These are phyloP conservation scores for Rhizophagus clarus DNA, from an alignment of 192 early-diverging fungal genomes.

Conservation along the genomic window DNA sequence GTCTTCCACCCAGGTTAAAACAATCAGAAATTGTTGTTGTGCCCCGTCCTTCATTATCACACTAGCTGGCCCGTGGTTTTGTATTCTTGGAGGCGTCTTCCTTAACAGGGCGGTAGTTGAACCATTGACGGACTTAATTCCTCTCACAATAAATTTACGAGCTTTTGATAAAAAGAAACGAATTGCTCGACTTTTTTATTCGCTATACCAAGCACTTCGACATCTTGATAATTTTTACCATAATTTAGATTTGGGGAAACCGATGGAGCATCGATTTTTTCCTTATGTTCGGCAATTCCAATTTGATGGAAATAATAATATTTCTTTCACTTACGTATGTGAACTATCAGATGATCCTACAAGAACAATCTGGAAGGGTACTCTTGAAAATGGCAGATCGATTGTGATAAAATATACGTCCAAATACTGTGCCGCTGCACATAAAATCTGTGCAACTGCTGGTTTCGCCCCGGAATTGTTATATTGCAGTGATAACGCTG, in stretches of 20 bases:
- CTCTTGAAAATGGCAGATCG: background rate
- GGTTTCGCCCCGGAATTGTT: background rate
- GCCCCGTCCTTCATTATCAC: background rate
- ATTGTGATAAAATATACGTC: background rate
- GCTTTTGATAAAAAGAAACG: background rate
- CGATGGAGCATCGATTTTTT: background rate
- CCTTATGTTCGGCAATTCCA: background rate
- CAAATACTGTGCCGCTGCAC: background rate
- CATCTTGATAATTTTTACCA: background rate
- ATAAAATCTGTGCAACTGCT: background rate
- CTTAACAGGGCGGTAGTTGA: slow-evolving; percentile 1
- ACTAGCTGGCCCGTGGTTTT: background rate
- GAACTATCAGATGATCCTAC: background rate
- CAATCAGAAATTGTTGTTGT: background rate
- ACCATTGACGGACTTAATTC: background rate
- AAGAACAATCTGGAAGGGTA: background rate
- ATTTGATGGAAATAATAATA: background rate
- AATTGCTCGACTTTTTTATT: background rate
- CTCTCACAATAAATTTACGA: background rate
- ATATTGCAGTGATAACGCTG: background rate
- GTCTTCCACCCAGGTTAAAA: background rate
- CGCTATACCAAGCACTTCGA: background rate
- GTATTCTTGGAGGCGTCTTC: background rate
- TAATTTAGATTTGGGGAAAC: background rate
- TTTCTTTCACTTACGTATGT: background rate